phyloP scores from a whole-genome alignment of 2,329 filamentous ascomycete species.

The Pezicula radicicola region DNA sequence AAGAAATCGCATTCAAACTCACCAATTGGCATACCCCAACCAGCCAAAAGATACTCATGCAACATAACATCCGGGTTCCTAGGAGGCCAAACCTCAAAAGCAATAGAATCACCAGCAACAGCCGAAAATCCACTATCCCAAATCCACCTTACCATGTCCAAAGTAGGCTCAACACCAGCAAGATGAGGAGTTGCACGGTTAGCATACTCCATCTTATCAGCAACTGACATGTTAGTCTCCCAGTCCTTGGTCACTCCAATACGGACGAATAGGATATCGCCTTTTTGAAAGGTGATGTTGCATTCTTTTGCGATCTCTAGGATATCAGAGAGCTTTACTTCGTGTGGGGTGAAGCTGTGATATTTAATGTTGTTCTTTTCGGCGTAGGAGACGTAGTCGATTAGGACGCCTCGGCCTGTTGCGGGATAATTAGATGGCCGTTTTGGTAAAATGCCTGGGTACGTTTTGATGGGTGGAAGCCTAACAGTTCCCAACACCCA shows the following conservation, averaged over 20 bases:
- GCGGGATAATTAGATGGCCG: too few relatives aligned
- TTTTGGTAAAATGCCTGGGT: too few relatives aligned
- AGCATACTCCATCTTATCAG: conserved; percentile 25
- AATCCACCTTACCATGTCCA: conserved; percentile 32
- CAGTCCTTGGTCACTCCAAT: conserved; percentile 37
- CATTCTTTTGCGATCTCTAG: conserved; percentile 37
- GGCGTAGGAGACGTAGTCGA: conserved; percentile 47
- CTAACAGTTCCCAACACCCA: too few relatives aligned
- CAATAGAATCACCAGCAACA: conserved; percentile 34
- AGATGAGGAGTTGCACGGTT: conserved; percentile 29
- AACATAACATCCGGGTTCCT: conserved; percentile 32
- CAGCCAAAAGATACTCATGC: conserved; percentile 45
- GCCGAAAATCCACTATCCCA: conserved; percentile 33
- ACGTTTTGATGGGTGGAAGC: too few relatives aligned
- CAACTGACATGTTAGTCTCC: conserved; percentile 32
- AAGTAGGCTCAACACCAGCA: conserved; percentile 29
- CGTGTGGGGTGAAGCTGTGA: conserved; percentile 33
- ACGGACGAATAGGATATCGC: conserved; percentile 51
- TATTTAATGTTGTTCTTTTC: conserved; percentile 25
- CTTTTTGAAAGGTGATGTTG: conserved; percentile 41
- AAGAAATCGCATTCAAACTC: conserved; percentile 20
- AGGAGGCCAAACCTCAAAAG: conserved; percentile 35
- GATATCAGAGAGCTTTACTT: conserved; percentile 33
- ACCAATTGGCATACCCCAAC: conserved; percentile 42
- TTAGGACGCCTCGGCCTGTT: conserved; percentile 44